Evolutionary conservation across 2,329 filamentous ascomycete species (phyloP), one percentile per base, ranked within the genome.

Genomic region (Botrytis fragariae): DNA sequence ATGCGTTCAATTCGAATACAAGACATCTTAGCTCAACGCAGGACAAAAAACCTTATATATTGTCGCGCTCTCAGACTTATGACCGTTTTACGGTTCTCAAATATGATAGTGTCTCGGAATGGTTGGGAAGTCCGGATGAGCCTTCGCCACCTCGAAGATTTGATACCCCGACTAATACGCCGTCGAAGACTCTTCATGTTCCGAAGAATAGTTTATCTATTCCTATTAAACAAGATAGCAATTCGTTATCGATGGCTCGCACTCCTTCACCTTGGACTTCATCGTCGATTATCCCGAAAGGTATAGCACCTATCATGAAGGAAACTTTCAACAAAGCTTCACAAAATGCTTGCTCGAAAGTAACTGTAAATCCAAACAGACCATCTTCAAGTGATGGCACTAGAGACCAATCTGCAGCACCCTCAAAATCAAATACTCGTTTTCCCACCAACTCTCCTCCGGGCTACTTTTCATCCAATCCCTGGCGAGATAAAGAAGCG

Each of bases 61-160:
- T 68, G 22, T 68, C 64, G 42, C 45, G n/a, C 4, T 57, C 64
- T 29, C 64, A 68, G 14, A 68, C 48, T 6, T 68, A 68, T 16
- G 64, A 68, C 42, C 64, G 64, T 42, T 57, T 48, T 3, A 42
- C 18, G 14, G 2, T 68, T 22, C 35, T 16, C 5, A 68, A 68
- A 35, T 42, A 42, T 16, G 64, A 42, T 42, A 57, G 35, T 68
- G 22, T 68, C 8, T 68, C 48, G 18, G 64, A 68, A 68, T 68
- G 64, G 64, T n/a, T 68, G n/a, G 64, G 32, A 0, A 68, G 48
- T 54, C 64, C 64, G 7, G 48, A 68, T 29, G 64, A 42, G 12
- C 10, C 35, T 39, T 37, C 45, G n/a, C 64, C 25, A 16, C 45
- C 2, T 12, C 64, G n/a, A 29, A 67, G 48, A 32, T 7, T 16